Evolutionary conservation across 345 rosid genomes (phyloP).

Genomic region (Brassica rapa): DNA sequence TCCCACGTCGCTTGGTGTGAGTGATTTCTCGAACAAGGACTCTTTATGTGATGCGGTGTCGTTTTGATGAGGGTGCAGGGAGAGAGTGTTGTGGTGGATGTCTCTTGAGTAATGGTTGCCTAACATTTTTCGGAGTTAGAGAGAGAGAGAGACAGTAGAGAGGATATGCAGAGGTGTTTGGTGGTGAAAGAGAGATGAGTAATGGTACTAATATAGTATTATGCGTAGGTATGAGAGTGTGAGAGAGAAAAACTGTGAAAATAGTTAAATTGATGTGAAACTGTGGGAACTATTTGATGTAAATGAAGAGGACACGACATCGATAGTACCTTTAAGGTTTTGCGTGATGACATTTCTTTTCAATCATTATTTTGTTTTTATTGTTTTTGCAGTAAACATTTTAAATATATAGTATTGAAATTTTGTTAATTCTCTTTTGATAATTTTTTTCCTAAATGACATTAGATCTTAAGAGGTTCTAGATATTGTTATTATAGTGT

Average conservation of each 20-base stretch:
- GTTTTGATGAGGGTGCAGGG: constrained; percentile 43
- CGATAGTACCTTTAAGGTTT: constrained; percentile 47
- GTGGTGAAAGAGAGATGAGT: constrained; percentile 43
- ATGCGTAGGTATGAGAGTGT: constrained; percentile 13
- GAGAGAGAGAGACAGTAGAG: constrained; percentile 18
- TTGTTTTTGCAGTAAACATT: background rate
- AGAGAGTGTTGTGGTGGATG: constrained; percentile 37
- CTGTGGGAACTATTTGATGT: constrained; percentile 42
- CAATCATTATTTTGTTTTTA: constrained; percentile 33
- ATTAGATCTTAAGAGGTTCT: constrained; percentile 29
- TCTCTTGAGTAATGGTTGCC: constrained; percentile 49
- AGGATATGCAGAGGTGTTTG: constrained; percentile 32
- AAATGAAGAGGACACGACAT: constrained; percentile 41
- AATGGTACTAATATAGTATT: constrained; percentile 43
- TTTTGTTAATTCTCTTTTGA: background rate
- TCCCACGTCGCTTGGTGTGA: constrained; percentile 90
- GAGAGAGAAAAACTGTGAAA: constrained; percentile 4
- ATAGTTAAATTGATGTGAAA: constrained; percentile 38
- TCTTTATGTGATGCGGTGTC: constrained; percentile 30
- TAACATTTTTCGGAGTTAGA: constrained; percentile 43
- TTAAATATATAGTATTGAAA: background rate
- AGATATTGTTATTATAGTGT: background rate
- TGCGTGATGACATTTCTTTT: constrained; percentile 43
- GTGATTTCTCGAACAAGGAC: constrained; percentile 73
- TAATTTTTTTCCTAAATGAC: background rate